These are phyloP conservation scores for Fomitopsis serialis DNA, from an alignment of 768 basidiomycete genomes.

Conservation along the genomic window DNA sequence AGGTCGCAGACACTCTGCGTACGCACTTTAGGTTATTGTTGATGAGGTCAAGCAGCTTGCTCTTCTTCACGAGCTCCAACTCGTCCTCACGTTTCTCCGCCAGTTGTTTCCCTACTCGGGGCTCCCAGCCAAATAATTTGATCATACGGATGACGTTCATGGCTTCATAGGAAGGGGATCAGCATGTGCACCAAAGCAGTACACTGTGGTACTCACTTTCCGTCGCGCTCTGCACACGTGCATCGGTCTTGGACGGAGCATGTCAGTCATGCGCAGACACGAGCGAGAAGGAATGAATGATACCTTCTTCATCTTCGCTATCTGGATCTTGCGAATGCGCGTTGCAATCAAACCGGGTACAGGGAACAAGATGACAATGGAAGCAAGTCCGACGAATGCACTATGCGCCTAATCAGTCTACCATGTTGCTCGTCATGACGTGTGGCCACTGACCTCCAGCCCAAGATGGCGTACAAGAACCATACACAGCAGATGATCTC, in stretches of 20 bases:
- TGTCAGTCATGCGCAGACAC: background rate
- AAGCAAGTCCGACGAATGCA: conserved; percentile 37
- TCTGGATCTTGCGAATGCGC: conserved; percentile 28
- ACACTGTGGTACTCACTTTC: conserved; percentile 25
- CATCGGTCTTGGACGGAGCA: conserved; percentile 33
- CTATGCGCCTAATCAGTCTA: conserved; percentile 1
- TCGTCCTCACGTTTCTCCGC: conserved; percentile 58
- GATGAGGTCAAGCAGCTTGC: conserved; percentile 43
- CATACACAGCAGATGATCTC: conserved; percentile 34
- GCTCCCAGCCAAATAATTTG: conserved; percentile 45
- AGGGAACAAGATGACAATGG: conserved; percentile 36
- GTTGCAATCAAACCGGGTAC: conserved; percentile 36
- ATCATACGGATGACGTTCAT: conserved; percentile 38
- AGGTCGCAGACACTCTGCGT: background rate
- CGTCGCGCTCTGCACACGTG: conserved; percentile 37
- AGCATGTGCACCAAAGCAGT: conserved; percentile 8
- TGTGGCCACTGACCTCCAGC: conserved; percentile 36
- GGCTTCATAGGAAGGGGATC: conserved; percentile 15
- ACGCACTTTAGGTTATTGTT: conserved; percentile 40
- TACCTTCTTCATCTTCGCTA: conserved; percentile 38
- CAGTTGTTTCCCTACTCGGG: conserved; percentile 45
- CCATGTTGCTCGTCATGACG: background rate
- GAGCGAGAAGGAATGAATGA: background rate
- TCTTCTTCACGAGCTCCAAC: conserved; percentile 47
- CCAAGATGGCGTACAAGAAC: conserved; percentile 41